Evolutionary conservation across 371 early-diverging fungal genomes (phyloP).

Genomic region (Coemansia sp.): DNA sequence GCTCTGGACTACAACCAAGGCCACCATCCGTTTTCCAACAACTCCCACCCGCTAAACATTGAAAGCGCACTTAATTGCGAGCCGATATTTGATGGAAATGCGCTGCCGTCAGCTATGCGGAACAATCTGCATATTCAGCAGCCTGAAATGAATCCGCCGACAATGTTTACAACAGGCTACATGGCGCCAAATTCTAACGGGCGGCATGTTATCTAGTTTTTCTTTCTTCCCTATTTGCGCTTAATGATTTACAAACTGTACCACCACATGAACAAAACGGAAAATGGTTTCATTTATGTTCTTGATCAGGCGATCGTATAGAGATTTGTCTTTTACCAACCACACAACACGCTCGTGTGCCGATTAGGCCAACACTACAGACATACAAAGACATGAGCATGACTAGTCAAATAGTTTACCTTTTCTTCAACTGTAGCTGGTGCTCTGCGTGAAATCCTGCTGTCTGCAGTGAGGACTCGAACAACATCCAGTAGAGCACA

Average conservation of each 20-base stretch:
- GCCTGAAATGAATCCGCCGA: slow-evolving; percentile 19
- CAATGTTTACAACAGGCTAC: slow-evolving; percentile 19
- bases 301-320: no score
- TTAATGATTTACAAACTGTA: not conserved
- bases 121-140: slow-evolving; percentile 33
- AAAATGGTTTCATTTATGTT: no score
- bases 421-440: no score
- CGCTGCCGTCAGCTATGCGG: slow-evolving; percentile 23
- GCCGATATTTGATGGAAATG: slow-evolving; percentile 1
- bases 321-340: no score
- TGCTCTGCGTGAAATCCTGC: no score
- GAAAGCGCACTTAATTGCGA: not conserved
- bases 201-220: slow-evolving; percentile 24
- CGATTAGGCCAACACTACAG: no score
- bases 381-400: no score
- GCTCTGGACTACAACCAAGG: slow-evolving; percentile 13
- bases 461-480: no score
- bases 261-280: no score
- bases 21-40: slow-evolving; percentile 10
- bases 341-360: no score
- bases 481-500: no score
- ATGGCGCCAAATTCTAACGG: slow-evolving; percentile 1
- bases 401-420: no score
- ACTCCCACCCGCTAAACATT: slow-evolving; percentile 11
- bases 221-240: not conserved